Evolutionary conservation across 129 eudicot genomes (phyloP).

Genomic region (Smallanthus sonchifolius): DNA sequence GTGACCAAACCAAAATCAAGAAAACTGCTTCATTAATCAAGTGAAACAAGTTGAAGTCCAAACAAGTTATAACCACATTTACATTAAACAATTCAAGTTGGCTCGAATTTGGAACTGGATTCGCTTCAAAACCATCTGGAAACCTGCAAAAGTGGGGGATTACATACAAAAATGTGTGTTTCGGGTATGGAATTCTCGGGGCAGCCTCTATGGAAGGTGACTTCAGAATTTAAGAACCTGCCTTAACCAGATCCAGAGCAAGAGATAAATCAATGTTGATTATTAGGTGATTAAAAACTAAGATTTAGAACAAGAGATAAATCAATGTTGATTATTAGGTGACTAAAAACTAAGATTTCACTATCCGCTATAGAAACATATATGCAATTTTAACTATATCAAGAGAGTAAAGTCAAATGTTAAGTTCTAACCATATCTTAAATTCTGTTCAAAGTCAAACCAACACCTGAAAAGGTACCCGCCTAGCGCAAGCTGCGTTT

Average conservation of each 20-base stretch:
- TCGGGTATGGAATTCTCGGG: background rate
- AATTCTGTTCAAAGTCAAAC: too few relatives aligned
- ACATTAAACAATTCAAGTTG: background rate
- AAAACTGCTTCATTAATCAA: background rate
- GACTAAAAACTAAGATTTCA: background rate
- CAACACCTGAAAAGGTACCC: background rate
- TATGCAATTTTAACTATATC: background rate
- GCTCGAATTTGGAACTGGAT: background rate
- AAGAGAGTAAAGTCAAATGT: background rate
- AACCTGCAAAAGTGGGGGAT: background rate
- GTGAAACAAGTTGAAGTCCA: background rate
- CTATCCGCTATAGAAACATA: background rate
- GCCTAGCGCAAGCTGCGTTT: background rate
- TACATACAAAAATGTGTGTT: background rate
- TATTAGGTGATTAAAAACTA: background rate
- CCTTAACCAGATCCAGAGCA: background rate
- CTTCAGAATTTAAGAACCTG: background rate
- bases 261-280: background rate
- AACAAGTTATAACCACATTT: background rate
- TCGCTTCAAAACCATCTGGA: background rate
- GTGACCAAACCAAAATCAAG: background rate
- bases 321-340: background rate
- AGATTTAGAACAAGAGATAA: background rate
- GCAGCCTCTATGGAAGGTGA: background rate
- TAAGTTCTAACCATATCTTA: background rate